phyloP scores from a whole-genome alignment of 139 green algal genomes.

The Chlorella sorokiniana region DNA sequence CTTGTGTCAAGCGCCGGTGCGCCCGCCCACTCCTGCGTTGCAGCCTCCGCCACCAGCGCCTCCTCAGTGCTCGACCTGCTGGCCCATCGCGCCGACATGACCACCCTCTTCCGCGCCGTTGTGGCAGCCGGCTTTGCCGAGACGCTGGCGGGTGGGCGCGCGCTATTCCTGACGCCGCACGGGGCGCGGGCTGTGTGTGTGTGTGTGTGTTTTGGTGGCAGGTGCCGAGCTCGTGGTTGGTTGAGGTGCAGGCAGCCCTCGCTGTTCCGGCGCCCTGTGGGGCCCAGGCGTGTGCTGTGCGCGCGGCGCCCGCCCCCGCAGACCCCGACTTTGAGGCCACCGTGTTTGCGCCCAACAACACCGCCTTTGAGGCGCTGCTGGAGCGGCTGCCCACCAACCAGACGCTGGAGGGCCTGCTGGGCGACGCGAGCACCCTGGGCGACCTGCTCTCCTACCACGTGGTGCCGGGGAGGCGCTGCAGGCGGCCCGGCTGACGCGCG shows the following conservation, averaged over 20 bases:
- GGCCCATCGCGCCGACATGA: background rate
- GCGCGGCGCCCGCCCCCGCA: no score
- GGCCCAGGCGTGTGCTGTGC: no score
- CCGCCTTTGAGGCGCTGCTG: constrained; percentile 17
- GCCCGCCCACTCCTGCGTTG: no score
- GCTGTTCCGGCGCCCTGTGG: no score
- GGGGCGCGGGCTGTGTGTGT: no score
- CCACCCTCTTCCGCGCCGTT: background rate
- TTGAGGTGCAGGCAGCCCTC: no score
- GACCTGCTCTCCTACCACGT: constrained; percentile 28
- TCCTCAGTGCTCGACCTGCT: background rate
- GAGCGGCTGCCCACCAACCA: constrained; percentile 19
- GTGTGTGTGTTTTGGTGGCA: no score
- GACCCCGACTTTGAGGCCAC: background rate
- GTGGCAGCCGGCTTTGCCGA: background rate
- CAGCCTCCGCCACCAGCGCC: background rate
- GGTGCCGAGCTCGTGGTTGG: no score
- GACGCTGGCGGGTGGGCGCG: background rate
- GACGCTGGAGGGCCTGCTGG: background rate
- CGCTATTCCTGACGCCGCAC: no score
- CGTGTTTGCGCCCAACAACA: constrained; percentile 34
- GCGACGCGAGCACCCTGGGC: background rate
- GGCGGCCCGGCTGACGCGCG: background rate
- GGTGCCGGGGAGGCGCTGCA: constrained; percentile 4
- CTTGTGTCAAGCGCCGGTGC: no score